Base-by-base conservation (phyloP, 768 basidiomycete species). In the Trametes elegans region DNA sequence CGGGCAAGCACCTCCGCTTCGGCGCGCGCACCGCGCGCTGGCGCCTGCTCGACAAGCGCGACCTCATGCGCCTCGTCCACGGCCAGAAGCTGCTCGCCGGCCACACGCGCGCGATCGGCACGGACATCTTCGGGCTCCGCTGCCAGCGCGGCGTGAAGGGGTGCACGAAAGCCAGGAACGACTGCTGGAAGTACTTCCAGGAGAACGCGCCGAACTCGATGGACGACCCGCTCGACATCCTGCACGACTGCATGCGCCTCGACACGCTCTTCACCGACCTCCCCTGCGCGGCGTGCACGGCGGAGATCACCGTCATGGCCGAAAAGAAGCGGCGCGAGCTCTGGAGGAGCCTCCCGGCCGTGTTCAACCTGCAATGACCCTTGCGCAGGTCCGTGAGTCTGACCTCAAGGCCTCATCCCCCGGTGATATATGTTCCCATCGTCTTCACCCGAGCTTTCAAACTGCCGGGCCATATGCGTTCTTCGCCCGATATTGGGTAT, bases 181-280 rank as follows among this genome's bases (percentile, higher is more conserved):
- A 68, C 36, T 68, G 67, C 57, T 68, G 67, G 67, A 65, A 64
- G 55, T 68, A 68, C 60, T 62, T 68, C 56, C 67, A 68, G 61
- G 64, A 68, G 62, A 64, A 68, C 57, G 65, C 67, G 26, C 67
- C 67, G 23, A 57, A 65, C 28, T 68, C 67, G 29, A 66, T 68
- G 62, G 67, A 68, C 49, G 65, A 68, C 52, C 67, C 67, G 35
- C 62, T 68, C 49, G 67, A 68, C 39, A 64, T 68, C 46, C 55
- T 68, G 27, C 56, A 63, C 49, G 67, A 68, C 48, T 68, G 67
- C 51, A 63, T 64, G 54, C 49, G 57, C 21, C 61, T 68, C 13
- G 60, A 63, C 28, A 63, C 62, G n/a, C 56, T 68, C 3, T 61
- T 68, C 48, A 60, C 59, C n/a, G 65, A 63, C 8, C 44, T 68